Base-by-base conservation (phyloP, 1,284 basidiomycete genomes). In the Melanopsichium pennsylvanicum region DNA sequence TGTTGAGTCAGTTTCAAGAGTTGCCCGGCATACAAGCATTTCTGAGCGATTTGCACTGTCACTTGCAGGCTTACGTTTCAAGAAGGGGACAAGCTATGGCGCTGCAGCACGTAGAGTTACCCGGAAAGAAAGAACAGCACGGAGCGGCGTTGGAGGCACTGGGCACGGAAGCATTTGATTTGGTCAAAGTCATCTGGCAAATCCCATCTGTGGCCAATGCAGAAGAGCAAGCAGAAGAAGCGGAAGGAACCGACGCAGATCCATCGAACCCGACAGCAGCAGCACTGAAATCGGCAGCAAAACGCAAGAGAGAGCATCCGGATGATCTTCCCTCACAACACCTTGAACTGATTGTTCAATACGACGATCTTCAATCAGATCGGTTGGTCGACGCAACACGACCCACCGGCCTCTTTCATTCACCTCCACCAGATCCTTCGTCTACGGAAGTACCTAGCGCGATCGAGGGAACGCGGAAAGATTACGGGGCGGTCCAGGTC, bases 31-130 rank as follows among this genome's bases (percentile, higher is more conserved):
- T 73, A n/a, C 41, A 70, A 12, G 57, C 61, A 4, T 73, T 73
- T 35, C 47, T 73, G 11, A 52, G 51, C 10, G 57, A 70, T 10
- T 39, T 73, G 22, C 70, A 73, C 33, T 55, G 50, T 26, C 59
- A 73, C 29, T 32, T 73, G 26, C 70, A 73, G 39, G 67, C 67
- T 10, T 73, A 70, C 23, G 61, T 73, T 4, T 64, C 62, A 5
- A 64, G 70, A 6, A 35, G 70, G 27, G 57, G 70, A 36, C 70
- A 73, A 29, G 61, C 67, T 2, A 45, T 63, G 25, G 42, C 60
- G 8, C 34, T 73, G n/a, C 50, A 60, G 29, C 47, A 55, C 11
- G 32, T 63, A 22, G 22, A 52, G 5, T 40, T 69, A 4, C 59
- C 59, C 3, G 43, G 36, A n/a, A 26, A 26, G 9, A 47, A 12